Percentiles rank a stretch among this genome's conserved stretches.
These are phyloP conservation scores for Mycena epipterygia DNA, from an alignment of 768 basidiomycete genomes.

Conservation along the genomic window DNA sequence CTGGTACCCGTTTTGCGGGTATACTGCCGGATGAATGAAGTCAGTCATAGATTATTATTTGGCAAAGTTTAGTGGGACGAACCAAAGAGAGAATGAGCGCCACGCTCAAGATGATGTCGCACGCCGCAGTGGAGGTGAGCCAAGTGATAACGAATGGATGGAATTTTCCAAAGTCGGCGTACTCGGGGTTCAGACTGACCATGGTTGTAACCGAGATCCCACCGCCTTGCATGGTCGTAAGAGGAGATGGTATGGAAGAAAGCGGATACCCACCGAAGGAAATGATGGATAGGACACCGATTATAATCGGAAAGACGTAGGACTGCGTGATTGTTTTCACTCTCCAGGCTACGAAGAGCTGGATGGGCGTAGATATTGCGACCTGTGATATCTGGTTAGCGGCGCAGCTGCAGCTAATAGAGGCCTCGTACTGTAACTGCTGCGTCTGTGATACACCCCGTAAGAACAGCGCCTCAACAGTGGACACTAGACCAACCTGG, in stretches of 20 bases:
- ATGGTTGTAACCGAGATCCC: conserved; percentile 21
- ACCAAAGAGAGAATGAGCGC: conserved; percentile 33
- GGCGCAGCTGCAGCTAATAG: background rate
- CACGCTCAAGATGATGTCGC: conserved; percentile 31
- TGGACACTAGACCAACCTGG: conserved; percentile 5
- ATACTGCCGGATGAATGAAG: background rate
- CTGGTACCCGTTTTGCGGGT: conserved; percentile 17
- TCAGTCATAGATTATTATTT: background rate
- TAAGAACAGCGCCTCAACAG: background rate
- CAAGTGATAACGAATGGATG: conserved; percentile 22
- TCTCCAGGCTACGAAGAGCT: conserved; percentile 36
- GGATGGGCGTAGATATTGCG: conserved; percentile 35
- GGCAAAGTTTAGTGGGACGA: background rate
- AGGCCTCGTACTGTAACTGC: conserved; percentile 11
- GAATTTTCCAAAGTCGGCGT: conserved; percentile 6
- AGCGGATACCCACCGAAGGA: conserved; percentile 16
- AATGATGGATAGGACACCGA: background rate
- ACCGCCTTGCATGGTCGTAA: background rate
- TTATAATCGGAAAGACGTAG: background rate
- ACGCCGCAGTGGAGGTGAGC: conserved; percentile 24
- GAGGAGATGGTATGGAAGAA: background rate
- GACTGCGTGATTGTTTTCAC: conserved; percentile 6
- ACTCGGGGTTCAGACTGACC: conserved; percentile 16
- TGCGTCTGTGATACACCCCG: background rate
- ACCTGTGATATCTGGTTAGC: conserved; percentile 15